Conservation (phyloP, 495 filamentous ascomycete genomes). For the Cetradonia linearis region DNA sequence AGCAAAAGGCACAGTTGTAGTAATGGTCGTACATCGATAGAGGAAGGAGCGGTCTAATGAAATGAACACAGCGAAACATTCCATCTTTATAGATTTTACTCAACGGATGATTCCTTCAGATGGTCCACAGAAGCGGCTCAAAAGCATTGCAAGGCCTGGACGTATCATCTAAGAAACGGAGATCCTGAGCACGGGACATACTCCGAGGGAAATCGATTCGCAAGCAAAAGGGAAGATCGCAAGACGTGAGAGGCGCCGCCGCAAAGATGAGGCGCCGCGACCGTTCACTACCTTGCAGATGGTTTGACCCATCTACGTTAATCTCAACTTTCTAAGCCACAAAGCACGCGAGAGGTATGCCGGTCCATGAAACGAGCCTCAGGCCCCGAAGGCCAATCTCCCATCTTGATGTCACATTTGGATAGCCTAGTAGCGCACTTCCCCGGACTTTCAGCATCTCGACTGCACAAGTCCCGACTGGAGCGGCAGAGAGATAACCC, state of each 20-base stretch:
- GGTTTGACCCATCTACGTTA: not conserved
- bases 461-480: not conserved
- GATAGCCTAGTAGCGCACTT: not conserved
- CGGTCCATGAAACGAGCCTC: not conserved
- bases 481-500: not conserved
- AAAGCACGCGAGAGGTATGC: not conserved
- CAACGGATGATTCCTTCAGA: not conserved
- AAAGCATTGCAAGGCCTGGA: not conserved
- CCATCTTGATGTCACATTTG: not conserved
- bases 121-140: not conserved
- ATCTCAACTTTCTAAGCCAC: not conserved
- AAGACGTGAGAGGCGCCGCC: not conserved
- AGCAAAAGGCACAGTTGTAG: not conserved
- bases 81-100: not conserved
- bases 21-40: not conserved
- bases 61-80: not conserved
- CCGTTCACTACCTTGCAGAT: not conserved
- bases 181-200: not conserved
- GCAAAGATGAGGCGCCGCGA: not conserved
- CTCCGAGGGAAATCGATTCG: not conserved
- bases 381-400: not conserved
- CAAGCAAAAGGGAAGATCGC: constrained; percentile 1
- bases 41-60: not conserved
- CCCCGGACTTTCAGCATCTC: not conserved
- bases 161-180: not conserved